phyloP scores from a whole-genome alignment of 2,329 filamentous ascomycete genomes.

The Mollisiaceae sp. region DNA sequence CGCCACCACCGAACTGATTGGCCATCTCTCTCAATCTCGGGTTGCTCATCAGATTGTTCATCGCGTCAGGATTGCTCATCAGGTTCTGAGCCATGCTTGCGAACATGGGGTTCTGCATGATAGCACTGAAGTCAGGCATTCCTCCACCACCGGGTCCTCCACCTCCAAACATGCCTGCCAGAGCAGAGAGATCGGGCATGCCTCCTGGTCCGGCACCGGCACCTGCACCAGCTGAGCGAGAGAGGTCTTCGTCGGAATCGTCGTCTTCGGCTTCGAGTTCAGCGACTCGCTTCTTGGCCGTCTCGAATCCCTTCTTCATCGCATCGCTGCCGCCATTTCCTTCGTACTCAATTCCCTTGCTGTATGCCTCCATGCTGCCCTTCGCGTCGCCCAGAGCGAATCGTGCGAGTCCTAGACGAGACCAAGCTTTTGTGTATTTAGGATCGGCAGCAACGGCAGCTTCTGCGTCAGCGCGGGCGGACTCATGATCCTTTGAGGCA shows the following conservation, averaged over 20 bases:
- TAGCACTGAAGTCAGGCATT: slow-evolving; percentile 83
- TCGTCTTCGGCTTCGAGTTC: slow-evolving; percentile 65
- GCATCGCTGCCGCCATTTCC: slow-evolving; percentile 93
- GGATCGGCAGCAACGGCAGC: slow-evolving; percentile 87
- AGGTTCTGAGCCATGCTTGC: slow-evolving; percentile 94
- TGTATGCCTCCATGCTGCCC: slow-evolving; percentile 93
- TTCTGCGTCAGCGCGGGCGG: slow-evolving; percentile 87
- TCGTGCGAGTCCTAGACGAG: slow-evolving; percentile 84
- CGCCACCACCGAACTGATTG: slow-evolving; percentile 70
- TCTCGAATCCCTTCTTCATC: slow-evolving; percentile 97
- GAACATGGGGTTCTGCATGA: slow-evolving; percentile 99
- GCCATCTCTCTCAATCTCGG: slow-evolving; percentile 88
- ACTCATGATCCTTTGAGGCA: slow-evolving; percentile 81
- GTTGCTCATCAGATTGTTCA: slow-evolving; percentile 94
- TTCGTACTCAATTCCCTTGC: slow-evolving; percentile 90
- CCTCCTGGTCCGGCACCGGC: slow-evolving; percentile 57
- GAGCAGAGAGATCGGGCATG: slow-evolving; percentile 72
- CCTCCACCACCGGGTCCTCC: slow-evolving; percentile 69
- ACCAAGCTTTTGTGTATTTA: slow-evolving; percentile 97
- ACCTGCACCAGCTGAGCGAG: slow-evolving; percentile 49
- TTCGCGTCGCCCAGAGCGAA: slow-evolving; percentile 91
- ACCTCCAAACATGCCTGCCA: slow-evolving; percentile 77
- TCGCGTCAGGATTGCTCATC: slow-evolving; percentile 94
- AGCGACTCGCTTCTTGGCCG: slow-evolving; percentile 84
- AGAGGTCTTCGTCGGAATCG: slow-evolving; percentile 51